Evolutionary conservation across 805 yeast genomes (phyloP), one percentile per base, ranked within the genome.

Genomic region (Torulaspora maleeae): DNA sequence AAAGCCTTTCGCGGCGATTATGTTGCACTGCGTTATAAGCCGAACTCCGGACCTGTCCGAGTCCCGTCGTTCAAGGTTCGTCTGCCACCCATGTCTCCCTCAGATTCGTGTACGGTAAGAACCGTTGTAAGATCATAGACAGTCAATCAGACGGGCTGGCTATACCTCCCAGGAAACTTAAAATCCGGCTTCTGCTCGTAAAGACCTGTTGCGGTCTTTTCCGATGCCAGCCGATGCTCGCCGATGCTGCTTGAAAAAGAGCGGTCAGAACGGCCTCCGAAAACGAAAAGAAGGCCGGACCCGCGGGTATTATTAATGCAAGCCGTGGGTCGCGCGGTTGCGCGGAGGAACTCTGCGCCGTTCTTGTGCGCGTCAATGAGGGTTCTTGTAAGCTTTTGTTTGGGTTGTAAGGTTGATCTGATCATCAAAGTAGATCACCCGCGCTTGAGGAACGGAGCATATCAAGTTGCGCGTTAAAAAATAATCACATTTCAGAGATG

Each of bases 401-500:
- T 22, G 38, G 22, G 16, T 6, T 22, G 25, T 8, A 22, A 22
- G 25, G 25, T 22, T 7, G 25, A 22, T 22, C 25, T 7, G 25
- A 22, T 22, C 25, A 22, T 22, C 10, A 8, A 16, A 16, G 13
- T 16, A 3, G 12, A 16, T 32, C 19, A 17, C 35, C 17, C 5
- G 35, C n/a, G 35, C 20, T 15, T 16, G 16, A n/a, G 13, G 17
- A 13, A 8, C 19, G 13, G 17, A 13, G 16, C 19, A 11, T 13
- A 17, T 32, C 10, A 13, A n/a, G 20, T 15, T 16, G 20, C 6
- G 35, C 10, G 7, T 7, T 15, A 22, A 6, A 7, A 22, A 2
- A 8, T n/a, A 11, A 6, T 41, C 29, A 41, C 27, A 48, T 19
- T 28, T 50, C 51, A 19, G 44, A 43, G 15, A 56, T 32, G 16